Evolutionary conservation across 805 yeast genomes (phyloP), one percentile per base, ranked within the genome.

Genomic region (Candida gorgasii): DNA sequence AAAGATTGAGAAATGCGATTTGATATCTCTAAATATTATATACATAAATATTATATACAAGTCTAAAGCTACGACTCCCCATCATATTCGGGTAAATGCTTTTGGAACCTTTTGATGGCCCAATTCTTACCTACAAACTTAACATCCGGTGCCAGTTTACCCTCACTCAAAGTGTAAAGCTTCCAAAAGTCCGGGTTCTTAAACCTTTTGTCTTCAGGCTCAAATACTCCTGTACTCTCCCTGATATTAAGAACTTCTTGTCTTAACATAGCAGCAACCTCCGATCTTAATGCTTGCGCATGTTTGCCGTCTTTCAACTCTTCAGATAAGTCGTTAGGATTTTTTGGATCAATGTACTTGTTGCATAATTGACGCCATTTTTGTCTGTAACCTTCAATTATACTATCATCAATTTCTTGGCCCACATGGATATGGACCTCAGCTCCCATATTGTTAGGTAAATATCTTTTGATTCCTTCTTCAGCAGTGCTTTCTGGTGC

Each of bases 91-190:
- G 67, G 69, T 38, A 71, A 55, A 55, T 69, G 74, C 42, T 69
- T 70, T 58, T 86, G 95, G 36, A 82, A 73, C 52, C 89, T 72
- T 57, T 77, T 79, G 28, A 86, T 76, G 1, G 95, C 95, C 93
- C 95, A 86, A 57, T 87, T 87, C 55, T 80, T 67, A 2, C 96
- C 96, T 19, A 85, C 74, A 51, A 87, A 85, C 51, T 79, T 64
- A 16, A 87, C 76, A 42, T 80, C 86, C 0, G 84, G 84, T 46
- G 80, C 89, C 44, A 82, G 75, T 18, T 54, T 63, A 8, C 95
- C 95, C 61, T 82, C 87, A 3, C 82, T 61, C 1, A 44, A 36
- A 6, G 92, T 86, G 58, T 72, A 87, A 15, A 66, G 61, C 50
- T 69, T 78, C 98, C 98, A 90, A 72, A 85, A 90, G 15, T 61